These are phyloP conservation scores for Keithomyces neogunnii DNA, from an alignment of 2,329 filamentous ascomycete genomes.

Conservation along the genomic window DNA sequence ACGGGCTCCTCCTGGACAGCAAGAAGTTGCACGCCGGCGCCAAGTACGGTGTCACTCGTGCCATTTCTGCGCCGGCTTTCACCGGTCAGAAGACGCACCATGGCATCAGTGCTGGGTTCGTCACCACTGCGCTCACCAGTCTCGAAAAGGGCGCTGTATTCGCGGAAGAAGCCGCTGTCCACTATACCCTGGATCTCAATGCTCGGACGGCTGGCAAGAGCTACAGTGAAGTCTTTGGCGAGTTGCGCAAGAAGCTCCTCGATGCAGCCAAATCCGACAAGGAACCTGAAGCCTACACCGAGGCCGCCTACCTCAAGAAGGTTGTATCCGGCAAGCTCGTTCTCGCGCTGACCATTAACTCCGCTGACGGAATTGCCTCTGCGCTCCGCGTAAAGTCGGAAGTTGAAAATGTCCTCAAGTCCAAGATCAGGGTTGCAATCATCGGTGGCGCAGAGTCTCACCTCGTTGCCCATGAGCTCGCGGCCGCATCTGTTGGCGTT, in stretches of 20 bases:
- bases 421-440: conserved; percentile 44
- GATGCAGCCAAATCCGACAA: conserved; percentile 31
- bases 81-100: conserved; percentile 34
- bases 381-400: conserved; percentile 49
- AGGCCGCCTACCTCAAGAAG: conserved; percentile 40
- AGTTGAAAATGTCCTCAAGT: conserved; percentile 36
- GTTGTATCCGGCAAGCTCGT: conserved; percentile 46
- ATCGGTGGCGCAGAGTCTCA: conserved; percentile 56
- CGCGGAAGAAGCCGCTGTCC: conserved; percentile 43
- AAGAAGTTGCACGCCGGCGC: conserved; percentile 47
- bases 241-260: conserved; percentile 45
- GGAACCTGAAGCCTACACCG: conserved; percentile 33
- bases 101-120: conserved; percentile 51
- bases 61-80: conserved; percentile 47
- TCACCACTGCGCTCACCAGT: conserved; percentile 38
- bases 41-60: conserved; percentile 49
- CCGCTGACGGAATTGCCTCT: conserved; percentile 53
- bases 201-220: conserved; percentile 32
- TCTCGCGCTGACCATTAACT: conserved; percentile 51
- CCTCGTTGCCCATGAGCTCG: conserved; percentile 50
- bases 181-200: conserved; percentile 45
- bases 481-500: conserved; percentile 46
- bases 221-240: conserved; percentile 44
- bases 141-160: conserved; percentile 44
- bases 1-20: conserved; percentile 45